Conservation (phyloP, 805 yeast species). For the Kurtzmaniella fragi region DNA sequence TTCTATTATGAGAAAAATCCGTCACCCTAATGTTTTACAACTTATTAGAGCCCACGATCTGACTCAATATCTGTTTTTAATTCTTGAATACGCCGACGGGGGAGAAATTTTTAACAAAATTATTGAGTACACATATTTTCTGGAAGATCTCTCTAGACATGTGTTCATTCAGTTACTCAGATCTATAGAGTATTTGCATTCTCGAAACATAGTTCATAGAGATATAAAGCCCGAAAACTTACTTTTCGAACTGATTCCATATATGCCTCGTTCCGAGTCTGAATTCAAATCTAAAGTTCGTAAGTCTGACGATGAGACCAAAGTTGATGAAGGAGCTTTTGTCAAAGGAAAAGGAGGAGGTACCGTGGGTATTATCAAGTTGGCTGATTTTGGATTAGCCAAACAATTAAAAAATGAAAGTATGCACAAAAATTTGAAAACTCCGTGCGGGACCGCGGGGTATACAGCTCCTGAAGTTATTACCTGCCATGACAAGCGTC, state of each 20-base stretch:
- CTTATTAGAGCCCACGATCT: constrained; percentile 52
- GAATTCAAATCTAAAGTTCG: constrained; percentile 29
- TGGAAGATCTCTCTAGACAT: constrained; percentile 68
- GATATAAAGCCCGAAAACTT: constrained; percentile 82
- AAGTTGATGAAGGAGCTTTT: constrained; percentile 60
- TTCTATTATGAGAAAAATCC: constrained; percentile 60
- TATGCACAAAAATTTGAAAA: constrained; percentile 37
- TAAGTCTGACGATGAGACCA: constrained; percentile 53
- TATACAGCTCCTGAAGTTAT: constrained; percentile 74
- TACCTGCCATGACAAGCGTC: constrained; percentile 17
- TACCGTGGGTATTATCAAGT: constrained; percentile 55
- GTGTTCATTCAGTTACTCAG: constrained; percentile 67
- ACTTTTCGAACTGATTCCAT: constrained; percentile 53
- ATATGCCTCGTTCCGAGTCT: constrained; percentile 27
- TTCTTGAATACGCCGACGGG: constrained; percentile 66
- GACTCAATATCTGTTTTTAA: constrained; percentile 50
- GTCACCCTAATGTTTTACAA: constrained; percentile 58
- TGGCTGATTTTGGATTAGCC: constrained; percentile 70
- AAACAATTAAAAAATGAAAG: constrained; percentile 47
- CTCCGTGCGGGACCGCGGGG: constrained; percentile 76
- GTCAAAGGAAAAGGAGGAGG: constrained; percentile 54
- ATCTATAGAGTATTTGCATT: constrained; percentile 65
- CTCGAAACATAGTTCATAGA: constrained; percentile 67
- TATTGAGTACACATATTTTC: constrained; percentile 70
- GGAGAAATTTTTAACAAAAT: constrained; percentile 81